Base-by-base conservation (phyloP, 202 grass and related monocot genomes). In the Hordeum pubiflorum region DNA sequence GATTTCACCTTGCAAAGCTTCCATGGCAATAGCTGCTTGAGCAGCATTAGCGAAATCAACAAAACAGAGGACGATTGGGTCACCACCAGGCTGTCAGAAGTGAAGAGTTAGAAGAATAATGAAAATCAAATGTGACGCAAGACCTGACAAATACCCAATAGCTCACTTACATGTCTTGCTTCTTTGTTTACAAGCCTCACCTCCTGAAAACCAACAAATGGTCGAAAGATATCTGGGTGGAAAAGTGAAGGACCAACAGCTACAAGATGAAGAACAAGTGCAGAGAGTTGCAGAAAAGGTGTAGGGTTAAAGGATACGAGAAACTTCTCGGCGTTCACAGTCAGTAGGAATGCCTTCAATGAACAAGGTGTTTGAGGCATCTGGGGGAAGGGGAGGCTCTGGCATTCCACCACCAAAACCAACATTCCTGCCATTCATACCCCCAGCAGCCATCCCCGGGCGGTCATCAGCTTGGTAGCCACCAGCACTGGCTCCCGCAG, bases 141-240 rank as follows among this genome's bases (percentile, higher is more conserved):
- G 64, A 54, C 13, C 40, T n/a, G 12, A 39, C 1, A 72, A 29
- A 56, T 27, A 52, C 1, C 34, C 56, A 57, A 52, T 15, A 65
- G 76, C 64, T 83, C 7, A 81, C 95, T 95, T 88, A 98, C 95
- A 83, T 93, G 86, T 94, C 88, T 91, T 17, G 92, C 79, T 87
- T 98, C 95, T 86, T 98, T 98, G 82, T 89, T 98, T 69, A 98
- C 95, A 88, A 98, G 92, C 58, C 95, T 93, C 69, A 98, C 95
- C 43, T 94, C 92, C 73, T 82, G 77, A 57, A 94, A 94, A 64
- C 92, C 92, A 69, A 94, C 92, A 91, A 98, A 98, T 52, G 95
- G 95, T 44, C 95, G 95, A 69, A 98, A 98, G 55, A 98, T 95
- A 80, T 98, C 95, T 94, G 31, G 50, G 4, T 43, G 41, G n/a